Evolutionary conservation across 2,329 filamentous ascomycete genomes (phyloP), one percentile per base, ranked within the genome.

Genomic region (Fusarium praegraminearum): DNA sequence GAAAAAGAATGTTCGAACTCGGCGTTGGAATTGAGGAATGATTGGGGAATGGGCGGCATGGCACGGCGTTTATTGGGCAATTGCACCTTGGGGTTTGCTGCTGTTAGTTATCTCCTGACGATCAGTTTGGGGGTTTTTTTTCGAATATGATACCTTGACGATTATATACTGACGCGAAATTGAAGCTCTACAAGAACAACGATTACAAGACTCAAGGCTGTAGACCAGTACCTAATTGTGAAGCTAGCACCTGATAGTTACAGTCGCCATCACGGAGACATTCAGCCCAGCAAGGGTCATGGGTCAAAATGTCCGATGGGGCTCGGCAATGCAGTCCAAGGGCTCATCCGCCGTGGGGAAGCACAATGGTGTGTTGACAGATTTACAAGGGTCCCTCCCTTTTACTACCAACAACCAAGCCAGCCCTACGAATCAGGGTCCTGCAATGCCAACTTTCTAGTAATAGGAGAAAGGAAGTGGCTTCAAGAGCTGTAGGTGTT

Each of bases 11-110:
- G 40, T 60, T 69, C 50, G 44, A 52, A 46, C 47, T 66, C 32
- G 70, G 72, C 69, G 71, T 73, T 65, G 47, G 55, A 50, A 44
- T 40, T 47, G 44, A 58, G 40, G 60, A 41, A 54, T 50, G 60
- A 33, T 26, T 46, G 35, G n/a, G 36, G 47, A 66, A 57, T 45
- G 51, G 59, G 59, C 47, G 66, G 71, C 71, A 74, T 76, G 63
- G 67, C 54, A 66, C 38, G 73, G 73, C 73, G 73, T 76, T 76
- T 56, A 38, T 58, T 57, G 47, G 38, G 18, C 11, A 52, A 56
- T 65, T 51, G 40, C 59, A 61, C 38, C 55, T 45, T 45, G 49
- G 50, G 41, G 33, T 49, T 41, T 62, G 49, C 47, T 50, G 41
- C 45, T 41, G 51, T 60, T 36, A 54, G 57, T 59, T 54, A 40